Conservation (phyloP, 805 yeast species). For the Starmerella scarabaei region DNA sequence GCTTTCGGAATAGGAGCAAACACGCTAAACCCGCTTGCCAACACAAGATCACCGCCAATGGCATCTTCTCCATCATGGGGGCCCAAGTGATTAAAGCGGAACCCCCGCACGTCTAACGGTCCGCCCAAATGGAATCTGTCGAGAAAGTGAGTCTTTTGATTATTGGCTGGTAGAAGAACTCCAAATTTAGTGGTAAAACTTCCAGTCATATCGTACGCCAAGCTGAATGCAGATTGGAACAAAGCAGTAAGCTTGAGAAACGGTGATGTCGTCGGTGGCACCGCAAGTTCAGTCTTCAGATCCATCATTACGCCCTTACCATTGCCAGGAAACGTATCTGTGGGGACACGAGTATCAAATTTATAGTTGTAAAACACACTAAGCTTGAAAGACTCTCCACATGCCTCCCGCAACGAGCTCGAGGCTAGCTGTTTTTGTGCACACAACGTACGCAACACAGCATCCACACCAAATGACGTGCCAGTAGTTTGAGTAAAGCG, state of each 20-base stretch:
- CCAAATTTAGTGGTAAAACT: slow-evolving; percentile 17
- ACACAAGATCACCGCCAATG: slow-evolving; percentile 54
- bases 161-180: slow-evolving; percentile 15
- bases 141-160: slow-evolving; percentile 39
- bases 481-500: slow-evolving; percentile 29
- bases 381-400: slow-evolving; percentile 52
- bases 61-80: slow-evolving; percentile 42
- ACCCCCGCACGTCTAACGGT: slow-evolving; percentile 56
- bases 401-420: slow-evolving; percentile 41
- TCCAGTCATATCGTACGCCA: slow-evolving; percentile 7
- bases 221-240: slow-evolving; percentile 25
- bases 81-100: slow-evolving; percentile 53
- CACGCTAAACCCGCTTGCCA: slow-evolving; percentile 46
- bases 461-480: slow-evolving; percentile 44
- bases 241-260: slow-evolving; percentile 29
- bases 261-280: slow-evolving; percentile 27
- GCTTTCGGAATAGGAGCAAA: slow-evolving; percentile 48
- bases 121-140: slow-evolving; percentile 85
- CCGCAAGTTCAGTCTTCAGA: slow-evolving; percentile 35
- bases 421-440: slow-evolving; percentile 37
- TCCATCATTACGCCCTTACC: slow-evolving; percentile 34
- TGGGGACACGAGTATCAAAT: slow-evolving; percentile 32
- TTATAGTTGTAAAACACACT: slow-evolving; percentile 35
- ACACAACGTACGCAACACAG: slow-evolving; percentile 43
- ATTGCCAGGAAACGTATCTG: slow-evolving; percentile 32